Conservation (phyloP, 495 filamentous ascomycete genomes). For the Pseudomonodictys pantanalensis region DNA sequence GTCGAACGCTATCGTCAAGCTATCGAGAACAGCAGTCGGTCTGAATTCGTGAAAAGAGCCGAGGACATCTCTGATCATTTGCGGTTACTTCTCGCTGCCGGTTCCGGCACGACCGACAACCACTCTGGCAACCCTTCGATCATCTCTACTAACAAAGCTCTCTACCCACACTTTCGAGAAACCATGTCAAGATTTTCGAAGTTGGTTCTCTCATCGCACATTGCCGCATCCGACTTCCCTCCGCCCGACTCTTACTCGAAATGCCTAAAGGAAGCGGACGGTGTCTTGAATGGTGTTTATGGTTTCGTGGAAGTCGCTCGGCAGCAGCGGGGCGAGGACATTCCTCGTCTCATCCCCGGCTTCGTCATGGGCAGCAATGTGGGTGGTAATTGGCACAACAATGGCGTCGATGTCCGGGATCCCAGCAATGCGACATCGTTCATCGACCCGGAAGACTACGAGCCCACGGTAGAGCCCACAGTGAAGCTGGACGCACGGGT, state of each 20-base stretch:
- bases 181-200: slow-evolving; percentile 99
- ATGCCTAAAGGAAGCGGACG: slow-evolving; percentile 92
- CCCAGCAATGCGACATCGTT: slow-evolving; percentile 70
- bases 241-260: slow-evolving; percentile 82
- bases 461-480: slow-evolving; percentile 68
- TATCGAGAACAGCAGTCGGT: slow-evolving; percentile 72
- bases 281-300: slow-evolving; percentile 87
- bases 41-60: slow-evolving; percentile 85
- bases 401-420: slow-evolving; percentile 67
- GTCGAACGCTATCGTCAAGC: slow-evolving; percentile 85
- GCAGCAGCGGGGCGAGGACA: slow-evolving; percentile 83
- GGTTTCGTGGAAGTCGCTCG: slow-evolving; percentile 93
- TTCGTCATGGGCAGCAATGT: slow-evolving; percentile 79
- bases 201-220: slow-evolving; percentile 95
- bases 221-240: slow-evolving; percentile 91
- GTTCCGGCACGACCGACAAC: slow-evolving; percentile 95
- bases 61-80: slow-evolving; percentile 98
- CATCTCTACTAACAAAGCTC: slow-evolving; percentile 91
- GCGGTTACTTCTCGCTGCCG: slow-evolving; percentile 87
- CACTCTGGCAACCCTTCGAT: slow-evolving; percentile 99
- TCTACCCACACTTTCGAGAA: slow-evolving; percentile 96
- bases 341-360: slow-evolving; percentile 84
- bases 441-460: slow-evolving; percentile 73
- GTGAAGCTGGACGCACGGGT: slow-evolving; percentile 69
- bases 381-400: slow-evolving; percentile 92